Conservation (phyloP, 2,329 filamentous ascomycete genomes). For the Gremmenia infestans region DNA sequence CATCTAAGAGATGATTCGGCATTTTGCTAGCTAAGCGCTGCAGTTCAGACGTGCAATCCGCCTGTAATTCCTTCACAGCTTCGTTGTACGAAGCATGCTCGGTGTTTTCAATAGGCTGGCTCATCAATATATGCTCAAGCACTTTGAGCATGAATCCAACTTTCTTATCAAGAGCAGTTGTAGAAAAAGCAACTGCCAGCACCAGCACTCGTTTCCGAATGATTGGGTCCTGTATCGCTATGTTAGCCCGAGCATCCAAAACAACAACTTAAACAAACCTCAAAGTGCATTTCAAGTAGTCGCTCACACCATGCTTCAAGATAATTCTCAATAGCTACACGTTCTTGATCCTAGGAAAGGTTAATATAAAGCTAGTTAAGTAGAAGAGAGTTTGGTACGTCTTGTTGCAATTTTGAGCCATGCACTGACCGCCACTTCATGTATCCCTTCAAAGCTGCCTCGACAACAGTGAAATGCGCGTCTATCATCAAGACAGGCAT, state of each 20-base stretch:
- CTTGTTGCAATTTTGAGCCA: constrained; percentile 45
- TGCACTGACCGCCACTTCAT: constrained; percentile 64
- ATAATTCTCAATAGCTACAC: constrained; percentile 53
- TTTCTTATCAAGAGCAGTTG: constrained; percentile 71
- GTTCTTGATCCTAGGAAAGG: constrained; percentile 40
- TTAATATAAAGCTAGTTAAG: constrained; percentile 17
- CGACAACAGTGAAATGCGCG: constrained; percentile 83
- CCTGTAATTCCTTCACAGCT: constrained; percentile 82
- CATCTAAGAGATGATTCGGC: constrained; percentile 76
- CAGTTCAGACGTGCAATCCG: constrained; percentile 78
- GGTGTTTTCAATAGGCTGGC: constrained; percentile 68
- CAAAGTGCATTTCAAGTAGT: constrained; percentile 65
- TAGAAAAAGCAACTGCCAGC: constrained; percentile 79
- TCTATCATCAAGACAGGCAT: constrained; percentile 75
- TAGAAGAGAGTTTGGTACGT: constrained; percentile 16
- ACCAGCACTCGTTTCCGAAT: constrained; percentile 79
- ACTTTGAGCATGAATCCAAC: constrained; percentile 81
- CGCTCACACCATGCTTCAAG: constrained; percentile 69
- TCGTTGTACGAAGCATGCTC: constrained; percentile 74
- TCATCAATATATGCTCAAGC: constrained; percentile 84
- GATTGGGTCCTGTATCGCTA: constrained; percentile 56
- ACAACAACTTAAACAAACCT: constrained; percentile 33
- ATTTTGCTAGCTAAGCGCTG: constrained; percentile 86
- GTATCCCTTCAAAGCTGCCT: constrained; percentile 84
- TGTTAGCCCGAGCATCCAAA: constrained; percentile 31